Evolutionary conservation across 441 rosid genomes (phyloP).

Genomic region (Pelargonium australe): DNA sequence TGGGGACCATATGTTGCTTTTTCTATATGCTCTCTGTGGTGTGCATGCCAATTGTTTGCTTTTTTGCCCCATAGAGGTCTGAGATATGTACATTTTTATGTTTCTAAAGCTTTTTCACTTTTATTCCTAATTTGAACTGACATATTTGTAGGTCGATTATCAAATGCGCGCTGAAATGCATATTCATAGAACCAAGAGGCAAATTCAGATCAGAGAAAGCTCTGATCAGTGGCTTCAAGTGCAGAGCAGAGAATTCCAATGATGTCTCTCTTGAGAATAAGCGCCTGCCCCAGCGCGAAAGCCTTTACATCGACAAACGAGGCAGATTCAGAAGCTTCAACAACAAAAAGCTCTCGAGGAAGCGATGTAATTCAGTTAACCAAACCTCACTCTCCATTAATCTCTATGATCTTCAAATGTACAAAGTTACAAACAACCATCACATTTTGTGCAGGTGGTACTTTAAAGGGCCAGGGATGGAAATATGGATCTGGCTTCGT

Average conservation of each 20-base stretch:
- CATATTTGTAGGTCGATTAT: constrained; percentile 38
- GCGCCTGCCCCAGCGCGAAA: constrained; percentile 36
- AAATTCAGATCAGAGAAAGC: not conserved
- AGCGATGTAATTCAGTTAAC: constrained; percentile 33
- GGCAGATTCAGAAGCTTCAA: constrained; percentile 58
- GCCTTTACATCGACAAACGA: constrained; percentile 53
- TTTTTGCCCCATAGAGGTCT: no score
- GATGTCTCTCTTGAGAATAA: constrained; percentile 32
- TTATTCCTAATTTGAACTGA: not conserved
- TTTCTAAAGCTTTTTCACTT: no score
- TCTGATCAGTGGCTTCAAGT: constrained; percentile 21
- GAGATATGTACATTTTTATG: no score
- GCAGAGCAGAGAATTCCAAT: constrained; percentile 30
- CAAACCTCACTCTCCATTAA: not conserved
- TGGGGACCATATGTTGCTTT: no score
- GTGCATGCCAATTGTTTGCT: no score
- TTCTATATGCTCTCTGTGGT: no score
- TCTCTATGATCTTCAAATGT: not conserved
- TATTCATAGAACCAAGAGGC: constrained; percentile 32
- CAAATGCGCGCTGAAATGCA: constrained; percentile 32
- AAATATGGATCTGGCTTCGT: constrained; percentile 92
- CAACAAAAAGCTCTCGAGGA: constrained; percentile 64
- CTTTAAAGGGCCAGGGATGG: constrained; percentile 87
- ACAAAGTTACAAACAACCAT: not conserved
- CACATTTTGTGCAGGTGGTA: constrained; percentile 49